Base-by-base conservation (phyloP, 805 yeast species). In the Kluyveromyces starmeri region DNA sequence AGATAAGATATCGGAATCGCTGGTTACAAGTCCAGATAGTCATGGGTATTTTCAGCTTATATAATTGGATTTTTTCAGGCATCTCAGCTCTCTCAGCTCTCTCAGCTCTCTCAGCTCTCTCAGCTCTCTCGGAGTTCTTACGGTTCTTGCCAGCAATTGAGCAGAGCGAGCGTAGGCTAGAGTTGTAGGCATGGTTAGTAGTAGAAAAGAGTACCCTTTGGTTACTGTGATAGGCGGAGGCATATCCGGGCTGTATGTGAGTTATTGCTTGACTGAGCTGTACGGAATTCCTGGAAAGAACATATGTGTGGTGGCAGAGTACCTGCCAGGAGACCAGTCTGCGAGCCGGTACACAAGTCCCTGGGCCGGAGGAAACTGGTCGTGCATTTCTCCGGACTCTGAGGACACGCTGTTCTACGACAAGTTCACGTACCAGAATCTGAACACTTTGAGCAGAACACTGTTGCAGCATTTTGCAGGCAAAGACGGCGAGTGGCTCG, bases 241-340 rank as follows among this genome's bases (percentile, higher is more conserved):
- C 12, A 74, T 79, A 24, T 61, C 75, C 39, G 85, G 86, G 20
- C 62, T 80, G 6, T 78, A 78, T 53, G 77, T 85, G 10, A 66
- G 73, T 1, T 67, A 62, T 44, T 61, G 67, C 33, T 61, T 79
- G 9, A 42, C 73, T 21, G 64, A 66, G 17, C 56, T 63, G 10
- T 59, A 58, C 8, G 62, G 64, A 2, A 58, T 67, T 7, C 37
- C 50, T 0, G 64, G 70, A 1, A 36, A 50, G 1, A 57, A 69
- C 5, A 69, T 83, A 41, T 64, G 72, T 4, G 68, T 83, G 2
- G 45, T 78, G 13, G 89, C 83, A 6, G 72, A 79, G 48, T 71
- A 68, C 45, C 55, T 78, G 24, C 94, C 94, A 3, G 94, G 94
- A 4, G 94, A 83, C 48, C 79, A 74, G 43, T 75, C 85, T 4